These are phyloP conservation scores for Pilasporangium apinafurcum DNA, from an alignment of 352 stramenopile genomes.

Conservation along the genomic window DNA sequence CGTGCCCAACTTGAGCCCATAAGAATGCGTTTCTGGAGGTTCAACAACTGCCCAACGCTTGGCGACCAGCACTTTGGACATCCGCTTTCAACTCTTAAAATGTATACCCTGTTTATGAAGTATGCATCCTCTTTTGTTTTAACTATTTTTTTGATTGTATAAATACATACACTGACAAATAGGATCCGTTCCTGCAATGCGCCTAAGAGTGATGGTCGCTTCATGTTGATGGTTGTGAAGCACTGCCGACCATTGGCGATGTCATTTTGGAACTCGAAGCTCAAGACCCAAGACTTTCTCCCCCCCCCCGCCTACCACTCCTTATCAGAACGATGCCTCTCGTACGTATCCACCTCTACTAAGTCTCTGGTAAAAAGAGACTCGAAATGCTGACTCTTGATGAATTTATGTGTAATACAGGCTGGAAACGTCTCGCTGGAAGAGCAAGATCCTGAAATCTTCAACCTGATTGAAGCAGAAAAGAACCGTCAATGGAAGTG, in stretches of 20 bases:
- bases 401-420: conserved; percentile 10
- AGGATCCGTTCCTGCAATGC: too few species aligned
- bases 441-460: conserved; percentile 96
- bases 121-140: conserved; percentile 4
- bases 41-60: conserved; percentile 16
- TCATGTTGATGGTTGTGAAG: neutral
- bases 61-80: conserved; percentile 17
- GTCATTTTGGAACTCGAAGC: conserved; percentile 13
- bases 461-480: conserved; percentile 98
- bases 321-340: conserved; percentile 33
- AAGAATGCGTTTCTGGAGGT: conserved; percentile 28
- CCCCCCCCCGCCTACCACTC: neutral
- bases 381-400: neutral
- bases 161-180: too few species aligned
- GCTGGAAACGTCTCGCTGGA: conserved; percentile 78
- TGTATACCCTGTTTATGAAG: conserved; percentile 7
- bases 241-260: neutral
- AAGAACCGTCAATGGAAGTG: conserved; percentile 97
- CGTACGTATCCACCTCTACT: conserved; percentile 18
- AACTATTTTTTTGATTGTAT: neutral
- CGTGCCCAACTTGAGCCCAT: conserved; percentile 17
- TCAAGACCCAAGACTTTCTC: conserved; percentile 2
- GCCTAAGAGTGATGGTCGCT: neutral
- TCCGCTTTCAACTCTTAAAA: conserved; percentile 12
- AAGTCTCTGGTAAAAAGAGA: neutral